Evolutionary conservation across 305 asterid species (phyloP), one percentile per base, ranked within the genome.

Genomic region (Solanum hybrid): DNA sequence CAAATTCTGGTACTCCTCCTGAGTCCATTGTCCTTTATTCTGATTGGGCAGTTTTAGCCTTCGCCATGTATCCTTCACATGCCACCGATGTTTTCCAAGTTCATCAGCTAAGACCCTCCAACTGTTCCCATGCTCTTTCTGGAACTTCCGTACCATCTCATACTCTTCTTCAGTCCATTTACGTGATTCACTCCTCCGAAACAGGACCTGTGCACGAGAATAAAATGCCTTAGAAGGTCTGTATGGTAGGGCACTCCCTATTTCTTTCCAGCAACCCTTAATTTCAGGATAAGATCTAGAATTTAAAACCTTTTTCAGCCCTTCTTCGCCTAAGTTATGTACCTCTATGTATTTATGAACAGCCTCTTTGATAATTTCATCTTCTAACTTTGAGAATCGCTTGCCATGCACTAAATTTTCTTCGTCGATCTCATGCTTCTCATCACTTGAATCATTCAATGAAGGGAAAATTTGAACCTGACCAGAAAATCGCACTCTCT

Each of bases 111-210:
- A 87, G 11, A 76, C 64, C 91, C 40, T 96, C 98, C 97, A 96
- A 71, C 91, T 40, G 76, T 95, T 93, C 78, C 98, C 98, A 79
- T 95, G 88, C 92, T 77, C 73, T 79, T 90, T 42, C 8, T 94
- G 92, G 93, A 86, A 64, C 56, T 90, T 88, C 26, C 85, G 87
- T 42, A 96, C 5, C 86, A 75, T 38, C 40, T 92, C 93, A 85
- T 85, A 90, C 93, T 96, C 98, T 92, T 96, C 99, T 90, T 94
- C 87, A 36, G 95, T 94, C 98, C 98, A 96, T 88, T 93, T 93
- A 34, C 90, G 93, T 24, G 17, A 79, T 10, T 94, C 94, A 32
- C 93, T 91, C 93, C 96, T 93, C 46, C 91, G 90, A 51, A 94
- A 93, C 90, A 97, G 22, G 88, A 89, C 5, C 38, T 94, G 97